Evolutionary conservation across 352 stramenopile genomes (phyloP).

Genomic region (Achlya hypogyna): DNA sequence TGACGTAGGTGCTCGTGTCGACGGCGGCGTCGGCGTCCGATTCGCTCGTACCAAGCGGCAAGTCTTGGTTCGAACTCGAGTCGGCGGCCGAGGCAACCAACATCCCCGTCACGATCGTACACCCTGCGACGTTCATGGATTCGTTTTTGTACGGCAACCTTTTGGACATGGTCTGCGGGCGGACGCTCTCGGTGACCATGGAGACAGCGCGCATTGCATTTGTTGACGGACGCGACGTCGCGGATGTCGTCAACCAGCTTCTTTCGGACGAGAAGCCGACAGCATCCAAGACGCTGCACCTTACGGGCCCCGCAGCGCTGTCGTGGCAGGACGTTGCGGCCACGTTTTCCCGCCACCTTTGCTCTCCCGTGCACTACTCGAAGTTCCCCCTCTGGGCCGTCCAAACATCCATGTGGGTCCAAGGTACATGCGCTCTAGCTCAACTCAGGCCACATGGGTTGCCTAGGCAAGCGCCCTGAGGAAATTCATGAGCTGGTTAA

Average conservation of each 20-base stretch:
- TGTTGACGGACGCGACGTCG: constrained; percentile 49
- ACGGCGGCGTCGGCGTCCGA: constrained; percentile 31
- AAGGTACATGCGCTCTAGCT: background rate
- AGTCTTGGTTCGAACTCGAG: constrained; percentile 40
- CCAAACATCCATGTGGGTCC: constrained; percentile 62
- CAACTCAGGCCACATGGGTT: background rate
- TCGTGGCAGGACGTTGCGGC: constrained; percentile 38
- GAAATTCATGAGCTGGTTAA: constrained; percentile 47
- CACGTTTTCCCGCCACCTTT: constrained; percentile 34
- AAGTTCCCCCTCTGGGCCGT: constrained; percentile 68
- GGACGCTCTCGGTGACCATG: constrained; percentile 53
- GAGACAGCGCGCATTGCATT: constrained; percentile 49
- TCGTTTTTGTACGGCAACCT: constrained; percentile 37
- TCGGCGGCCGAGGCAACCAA: constrained; percentile 24
- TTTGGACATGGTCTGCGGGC: constrained; percentile 50
- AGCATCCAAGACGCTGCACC: constrained; percentile 20
- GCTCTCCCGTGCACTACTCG: constrained; percentile 40
- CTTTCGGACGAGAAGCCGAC: constrained; percentile 3
- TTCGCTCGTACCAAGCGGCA: constrained; percentile 29
- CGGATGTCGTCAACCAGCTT: constrained; percentile 32
- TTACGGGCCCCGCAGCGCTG: constrained; percentile 48
- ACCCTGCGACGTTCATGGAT: constrained; percentile 47
- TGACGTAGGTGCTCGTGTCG: constrained; percentile 36
- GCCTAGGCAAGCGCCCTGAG: constrained; percentile 40
- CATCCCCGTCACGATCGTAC: constrained; percentile 25